Base-by-base conservation (phyloP, 2,329 filamentous ascomycete genomes). In the Drechslerella stenobrocha region DNA sequence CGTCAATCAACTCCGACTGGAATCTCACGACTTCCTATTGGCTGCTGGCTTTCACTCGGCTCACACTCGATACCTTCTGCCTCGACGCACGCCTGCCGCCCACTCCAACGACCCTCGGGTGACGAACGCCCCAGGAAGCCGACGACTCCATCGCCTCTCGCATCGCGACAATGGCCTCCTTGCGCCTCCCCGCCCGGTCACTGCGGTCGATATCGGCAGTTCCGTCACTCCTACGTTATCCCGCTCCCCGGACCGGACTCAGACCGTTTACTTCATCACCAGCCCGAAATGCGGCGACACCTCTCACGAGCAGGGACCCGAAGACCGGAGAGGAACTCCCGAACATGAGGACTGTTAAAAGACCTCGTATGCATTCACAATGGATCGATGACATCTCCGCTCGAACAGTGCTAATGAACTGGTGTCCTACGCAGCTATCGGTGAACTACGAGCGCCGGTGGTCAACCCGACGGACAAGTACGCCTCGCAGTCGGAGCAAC, bases 391-490 rank as follows among this genome's bases (percentile, higher is more conserved):
- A 9, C 11, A 52, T 4, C 45, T 26, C 37, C 34, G 18, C 22
- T 55, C 4, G 72, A 57, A 64, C 15, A 50, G 18, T 44, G 44
- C 53, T 58, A 71, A 52, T 46, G 1, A 15, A 11, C 24, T 3
- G 28, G 2, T 24, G 15, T 42, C 11, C 24, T 48, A 24, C 64
- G 20, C 59, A 81, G 80, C 79, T 52, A 72, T 76, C 63, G 85
- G 84, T 73, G 81, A 84, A 72, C 84, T 96, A 71, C 84, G 88
- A 75, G 87, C 81, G 20, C 63, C 55, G 13, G 55, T 67, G 9
- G 37, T 67, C 30, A 67, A 67, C 37, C 88, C 90, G 63, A 84
- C 89, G 77, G 93, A 97, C 82, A 95, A 93, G 79, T 95, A 90
- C 79, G 82, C 87, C 76, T 86, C 88, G 76, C 93, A 92, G 80